Conservation (phyloP, 139 green algal genomes). For the Pseudopediastrum boryanum region DNA sequence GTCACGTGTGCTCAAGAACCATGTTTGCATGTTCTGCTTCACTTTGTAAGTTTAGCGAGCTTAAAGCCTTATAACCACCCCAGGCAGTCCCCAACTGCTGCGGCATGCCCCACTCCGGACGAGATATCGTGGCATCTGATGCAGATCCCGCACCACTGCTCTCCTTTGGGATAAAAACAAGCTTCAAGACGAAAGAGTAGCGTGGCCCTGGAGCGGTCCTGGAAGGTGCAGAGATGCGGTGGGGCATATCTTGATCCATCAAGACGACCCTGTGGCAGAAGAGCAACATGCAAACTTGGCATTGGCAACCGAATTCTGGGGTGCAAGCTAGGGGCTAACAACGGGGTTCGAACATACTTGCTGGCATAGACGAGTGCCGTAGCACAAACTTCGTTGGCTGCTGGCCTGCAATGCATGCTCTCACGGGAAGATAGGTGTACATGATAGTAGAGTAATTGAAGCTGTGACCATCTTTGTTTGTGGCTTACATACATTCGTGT, state of each 20-base stretch:
- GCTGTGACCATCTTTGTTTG: no score
- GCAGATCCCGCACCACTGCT: not conserved
- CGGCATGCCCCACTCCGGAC: no score
- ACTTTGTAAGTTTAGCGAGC: no score
- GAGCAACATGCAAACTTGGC: not conserved
- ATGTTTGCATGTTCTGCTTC: no score
- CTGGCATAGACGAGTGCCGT: not conserved
- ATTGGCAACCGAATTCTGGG: no score
- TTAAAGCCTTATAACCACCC: no score
- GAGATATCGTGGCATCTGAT: no score
- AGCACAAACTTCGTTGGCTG: not conserved
- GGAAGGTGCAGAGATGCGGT: conserved; percentile 59
- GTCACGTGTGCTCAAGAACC: no score
- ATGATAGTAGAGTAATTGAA: not conserved
- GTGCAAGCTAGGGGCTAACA: not conserved
- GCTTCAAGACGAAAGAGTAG: conserved; percentile 67
- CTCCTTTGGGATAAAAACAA: conserved; percentile 43
- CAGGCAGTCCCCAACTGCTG: no score
- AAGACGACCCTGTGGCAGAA: conserved; percentile 31
- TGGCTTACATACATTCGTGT: no score
- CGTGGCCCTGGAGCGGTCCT: conserved; percentile 37
- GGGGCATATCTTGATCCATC: conserved; percentile 57
- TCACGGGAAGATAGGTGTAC: not conserved
- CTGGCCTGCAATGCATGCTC: not conserved
- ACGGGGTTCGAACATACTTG: not conserved